Base-by-base conservation (phyloP, 495 filamentous ascomycete genomes). In the Penicillium taxi region DNA sequence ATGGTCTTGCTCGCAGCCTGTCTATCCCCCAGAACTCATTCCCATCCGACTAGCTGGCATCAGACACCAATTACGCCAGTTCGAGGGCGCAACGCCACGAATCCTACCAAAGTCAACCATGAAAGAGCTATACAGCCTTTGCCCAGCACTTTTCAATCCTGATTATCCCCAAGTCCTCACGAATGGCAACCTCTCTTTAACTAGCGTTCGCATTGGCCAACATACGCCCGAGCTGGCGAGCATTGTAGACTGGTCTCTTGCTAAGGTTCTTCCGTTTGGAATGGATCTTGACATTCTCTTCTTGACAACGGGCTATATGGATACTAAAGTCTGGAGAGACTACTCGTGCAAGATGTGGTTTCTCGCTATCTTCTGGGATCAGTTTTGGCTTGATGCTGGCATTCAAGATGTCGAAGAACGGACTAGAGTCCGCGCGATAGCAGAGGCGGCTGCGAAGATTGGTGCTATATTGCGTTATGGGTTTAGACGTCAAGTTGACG, bases 161-260 rank as follows among this genome's bases (percentile, higher is more conserved):
- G 37, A 32, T 0, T 32, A 39, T 13, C 19, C 19, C 14, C 9
- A 20, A 4, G 37, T 39, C 7, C 5, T 39, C 9, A 39, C 26
- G 9, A 22, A 39, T 8, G 26, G 37, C 5, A 25, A 39, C 18
- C 20, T 39, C 4, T 31, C 28, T 6, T 19, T 24, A 12, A 32
- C 26, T 1, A 39, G 32, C 25, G 19, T 39, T 16, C 28, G 17
- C 12, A 14, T 32, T 14, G 20, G 32, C 9, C 18, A 30, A 26
- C 12, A 21, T 2, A 39, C 37, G 8, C 18, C 11, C 19, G 27
- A 25, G n/a, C 31, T 39, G 8, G 19, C 27, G 9, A 18, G 19
- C 24, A 39, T 39, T 12, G 37, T 39, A 19, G 37, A 39, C 27
- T 39, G 37, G 37, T 39, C 37, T 9, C 26, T 39, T 3, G 13